These are phyloP conservation scores for Acanthamoeba rhysodes DNA, from an alignment of 208 protist species.

Conservation along the genomic window DNA sequence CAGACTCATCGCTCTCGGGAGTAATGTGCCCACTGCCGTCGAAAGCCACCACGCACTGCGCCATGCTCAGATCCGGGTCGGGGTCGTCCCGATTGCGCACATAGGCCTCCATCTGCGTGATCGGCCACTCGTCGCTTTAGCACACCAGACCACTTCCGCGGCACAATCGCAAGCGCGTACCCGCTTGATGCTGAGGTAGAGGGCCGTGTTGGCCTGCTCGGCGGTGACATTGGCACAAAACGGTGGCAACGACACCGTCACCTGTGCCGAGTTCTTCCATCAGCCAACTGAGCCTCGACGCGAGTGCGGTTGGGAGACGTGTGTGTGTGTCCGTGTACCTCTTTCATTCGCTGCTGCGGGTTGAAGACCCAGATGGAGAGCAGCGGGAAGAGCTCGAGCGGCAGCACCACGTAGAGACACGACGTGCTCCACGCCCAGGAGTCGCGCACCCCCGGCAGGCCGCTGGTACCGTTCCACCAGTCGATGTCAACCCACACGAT, in stretches of 20 bases:
- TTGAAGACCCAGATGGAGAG: constrained; percentile 62
- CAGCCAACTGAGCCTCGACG: not conserved
- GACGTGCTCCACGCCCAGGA: constrained; percentile 34
- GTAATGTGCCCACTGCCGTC: not conserved
- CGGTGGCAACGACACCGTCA: not conserved
- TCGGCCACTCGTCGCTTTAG: not conserved
- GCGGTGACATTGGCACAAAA: not conserved
- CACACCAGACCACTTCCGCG: not conserved
- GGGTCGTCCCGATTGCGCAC: constrained; percentile 31
- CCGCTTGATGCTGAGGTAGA: constrained; percentile 7
- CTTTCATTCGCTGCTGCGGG: constrained; percentile 35
- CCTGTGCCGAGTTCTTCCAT: not conserved
- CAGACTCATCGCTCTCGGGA: not conserved
- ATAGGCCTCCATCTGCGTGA: constrained; percentile 27
- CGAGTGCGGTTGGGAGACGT: not conserved
- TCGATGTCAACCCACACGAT: not conserved
- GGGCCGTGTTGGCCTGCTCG: constrained; percentile 38
- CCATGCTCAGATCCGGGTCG: not conserved
- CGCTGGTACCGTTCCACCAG: not conserved
- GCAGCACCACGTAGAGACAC: constrained; percentile 36
- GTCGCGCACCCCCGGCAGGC: not conserved
- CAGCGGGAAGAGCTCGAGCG: constrained; percentile 21
- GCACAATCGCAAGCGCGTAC: not conserved
- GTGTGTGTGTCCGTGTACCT: not conserved
- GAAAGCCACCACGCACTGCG: not conserved